Base-by-base conservation (phyloP, 2,329 filamentous ascomycete genomes). In the Aotearoamyces nothofagi region DNA sequence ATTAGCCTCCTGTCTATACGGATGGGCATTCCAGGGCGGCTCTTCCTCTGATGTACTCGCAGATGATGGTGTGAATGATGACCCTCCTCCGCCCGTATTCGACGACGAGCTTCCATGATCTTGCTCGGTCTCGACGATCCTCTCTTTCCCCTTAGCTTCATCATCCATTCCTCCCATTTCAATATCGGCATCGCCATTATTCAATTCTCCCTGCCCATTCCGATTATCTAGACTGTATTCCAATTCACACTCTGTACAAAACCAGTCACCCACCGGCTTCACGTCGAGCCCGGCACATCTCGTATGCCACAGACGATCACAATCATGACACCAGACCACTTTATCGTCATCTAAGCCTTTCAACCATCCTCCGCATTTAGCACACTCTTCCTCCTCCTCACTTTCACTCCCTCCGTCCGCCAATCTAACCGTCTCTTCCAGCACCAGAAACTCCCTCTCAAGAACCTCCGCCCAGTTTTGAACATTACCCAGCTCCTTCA, bases 401-500 rank as follows among this genome's bases (percentile, higher is more conserved):
- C 45, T 50, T 14, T 46, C 31, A 30, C 46, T 31, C 39, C 40
- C 47, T 26, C 45, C 42, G 24, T 49, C 57, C 3, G 65, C 70
- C 32, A 75, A 47, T 40, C 69, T 53, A 41, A 78, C 47, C 23
- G 71, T 77, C 60, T 78, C 71, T 49, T 73, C 69, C 5, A 78
- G 46, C 24, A 73, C 62, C 31, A 75, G 38, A 38, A 78, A 72
- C 39, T 75, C 69, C 34, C 69, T 52, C 60, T 76, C 80, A 45
- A 87, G 60, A 54, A 84, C 70, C 63, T 90, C 81, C 13, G 80
- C 78, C 80, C 80, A 90, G 51, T 86, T 86, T 60, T 87, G 79
- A 46, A 87, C 68, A 47, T 84, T 75, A 14, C 80, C 79, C 36
- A 84, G 59, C 60, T 84, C 79, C 56, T 84, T 86, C 34, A 87